Base-by-base conservation (phyloP, 495 filamentous ascomycete species). In the Penicillium salamii region DNA sequence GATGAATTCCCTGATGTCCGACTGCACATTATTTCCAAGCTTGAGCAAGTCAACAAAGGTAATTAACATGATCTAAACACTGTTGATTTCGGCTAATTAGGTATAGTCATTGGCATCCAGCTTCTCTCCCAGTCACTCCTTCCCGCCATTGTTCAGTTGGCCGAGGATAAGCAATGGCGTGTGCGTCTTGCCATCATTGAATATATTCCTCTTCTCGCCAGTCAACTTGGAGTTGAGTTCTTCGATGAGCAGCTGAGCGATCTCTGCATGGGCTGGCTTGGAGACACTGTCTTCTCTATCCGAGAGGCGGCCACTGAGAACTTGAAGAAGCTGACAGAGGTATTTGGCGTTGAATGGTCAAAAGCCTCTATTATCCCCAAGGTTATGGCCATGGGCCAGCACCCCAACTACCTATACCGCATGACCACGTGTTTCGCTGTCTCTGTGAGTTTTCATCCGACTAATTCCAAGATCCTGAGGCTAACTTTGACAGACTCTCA, bases 371-470 rank as follows among this genome's bases (percentile, higher is more conserved):
- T 98, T 58, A 95, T 98, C 57, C 93, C 93, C 24, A 96, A 96
- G 73, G 93, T 98, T 54, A 93, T 96, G 83, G 87, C 85, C 12
- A 96, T 98, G 95, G 93, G 93, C 24, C 84, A 87, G 48, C 95
- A 98, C 63, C 90, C 93, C 19, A 98, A 98, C 70, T 98, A 98
- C 65, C 84, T 98, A 34, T 98, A 98, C 78, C 83, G 93, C 56
- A 98, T 98, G 93, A 98, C 93, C 11, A 98, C 93, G 23, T 97
- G 91, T 71, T 97, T 97, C 63, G 93, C 93, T 41, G 90, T 98
- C 58, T 90, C 92, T 52, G 93, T 98, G 82, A 75, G 89, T 78
- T 33, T 19, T 33, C n/a, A 3, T 46, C 2, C 2, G 42, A 4
- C 35, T 52, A 28, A 13, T 13, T 3, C n/a, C 7, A 26, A 46